Base-by-base conservation (phyloP, 1,284 basidiomycete genomes). In the Tylopilus sp. region DNA sequence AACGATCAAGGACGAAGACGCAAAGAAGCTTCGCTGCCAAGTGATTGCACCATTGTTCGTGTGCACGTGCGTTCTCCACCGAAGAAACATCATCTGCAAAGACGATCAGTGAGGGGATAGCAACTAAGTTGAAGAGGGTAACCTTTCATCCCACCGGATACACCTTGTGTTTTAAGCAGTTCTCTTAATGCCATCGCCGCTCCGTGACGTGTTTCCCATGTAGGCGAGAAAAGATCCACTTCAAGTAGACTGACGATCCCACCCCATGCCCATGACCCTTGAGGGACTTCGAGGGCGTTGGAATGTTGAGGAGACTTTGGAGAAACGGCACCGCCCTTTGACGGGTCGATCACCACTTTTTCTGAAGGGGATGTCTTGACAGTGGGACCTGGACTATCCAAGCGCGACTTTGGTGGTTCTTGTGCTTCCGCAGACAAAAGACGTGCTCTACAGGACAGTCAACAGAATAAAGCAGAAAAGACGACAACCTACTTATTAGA, bases 151-250 rank as follows among this genome's bases (percentile, higher is more conserved):
- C 93, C 95, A 31, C 92, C 90, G 43, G 80, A 85, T 59, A 81
- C 78, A 13, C 94, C 96, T 64, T 97, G 93, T 1, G 84, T 73
- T 67, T 94, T 94, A 52, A 99, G 74, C 26, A 99, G 73, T 65
- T 98, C 96, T 49, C 94, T 83, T 28, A 99, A 72, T 3, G 92
- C 95, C 74, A 98, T 84, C 0, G 94, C 92, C 7, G 95, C 91
- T 42, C 97, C 97, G 65, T 99, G 97, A 45, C 97, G 81, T 7
- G 90, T 85, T 71, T 99, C 94, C 97, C 97, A 99, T 8, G 85
- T 81, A 0, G 90, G 82, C 61, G 88, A 92, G 60, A 95, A 90
- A 14, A 99, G 74, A 61, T 94, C 90, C 2, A 93, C 84, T 61
- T 90, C 86, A 8, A 99, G 78, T 5, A 95, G 79, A 59, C 88